Percentiles rank a stretch among this genome's conserved stretches.
These are phyloP conservation scores for Coniferiporia weirii DNA, from an alignment of 1,284 basidiomycete species.

Conservation along the genomic window DNA sequence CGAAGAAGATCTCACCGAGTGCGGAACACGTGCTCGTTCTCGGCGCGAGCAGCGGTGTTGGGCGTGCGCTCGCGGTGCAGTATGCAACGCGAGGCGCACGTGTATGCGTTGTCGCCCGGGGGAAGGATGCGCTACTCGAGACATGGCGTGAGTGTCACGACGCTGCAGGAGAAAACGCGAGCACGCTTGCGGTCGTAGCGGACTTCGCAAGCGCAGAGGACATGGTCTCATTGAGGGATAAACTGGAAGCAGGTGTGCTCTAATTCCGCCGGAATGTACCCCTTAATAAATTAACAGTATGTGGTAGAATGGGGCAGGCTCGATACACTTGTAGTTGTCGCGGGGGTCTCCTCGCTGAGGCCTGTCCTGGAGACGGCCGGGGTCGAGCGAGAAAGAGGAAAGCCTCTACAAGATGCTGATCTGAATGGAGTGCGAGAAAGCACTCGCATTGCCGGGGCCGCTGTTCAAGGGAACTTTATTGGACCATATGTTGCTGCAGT, in stretches of 20 bases:
- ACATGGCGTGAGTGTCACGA: slow-evolving; percentile 57
- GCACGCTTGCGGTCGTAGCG: slow-evolving; percentile 41
- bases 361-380: slow-evolving; percentile 75
- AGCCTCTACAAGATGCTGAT: slow-evolving; percentile 35
- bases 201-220: slow-evolving; percentile 69
- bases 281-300: background rate
- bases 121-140: slow-evolving; percentile 49
- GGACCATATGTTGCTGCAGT: slow-evolving; percentile 62
- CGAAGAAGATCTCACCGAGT: slow-evolving; percentile 29
- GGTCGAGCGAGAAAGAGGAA: slow-evolving; percentile 33
- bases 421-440: slow-evolving; percentile 47
- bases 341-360: slow-evolving; percentile 80
- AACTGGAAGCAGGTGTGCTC: slow-evolving; percentile 51
- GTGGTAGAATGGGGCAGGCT: slow-evolving; percentile 69
- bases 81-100: slow-evolving; percentile 74
- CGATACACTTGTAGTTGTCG: slow-evolving; percentile 81
- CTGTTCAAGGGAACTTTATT: slow-evolving; percentile 56
- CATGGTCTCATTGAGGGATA: slow-evolving; percentile 57
- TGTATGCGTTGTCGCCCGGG: slow-evolving; percentile 74
- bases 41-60: slow-evolving; percentile 83
- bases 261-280: background rate
- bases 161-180: slow-evolving; percentile 25
- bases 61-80: slow-evolving; percentile 62
- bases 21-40: slow-evolving; percentile 74
- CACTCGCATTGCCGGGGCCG: slow-evolving; percentile 47